Base-by-base conservation (phyloP, 257 asterid genomes). In the Vinca minor region DNA sequence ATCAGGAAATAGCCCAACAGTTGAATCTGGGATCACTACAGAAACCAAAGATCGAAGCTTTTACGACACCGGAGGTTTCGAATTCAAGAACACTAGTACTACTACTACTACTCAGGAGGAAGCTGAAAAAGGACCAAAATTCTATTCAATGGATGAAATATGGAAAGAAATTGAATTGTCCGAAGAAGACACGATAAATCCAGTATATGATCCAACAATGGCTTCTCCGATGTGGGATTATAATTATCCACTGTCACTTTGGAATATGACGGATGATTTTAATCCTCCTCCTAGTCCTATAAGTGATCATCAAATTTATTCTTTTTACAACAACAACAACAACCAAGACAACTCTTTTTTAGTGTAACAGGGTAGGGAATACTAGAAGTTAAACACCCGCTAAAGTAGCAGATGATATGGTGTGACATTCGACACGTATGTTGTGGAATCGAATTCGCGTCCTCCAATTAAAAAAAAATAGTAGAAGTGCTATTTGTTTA, bases 101-200 rank as follows among this genome's bases (percentile, higher is more conserved):
- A 38, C 11, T 38, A 23, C 11, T 20, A 1, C n/a, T n/a, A n/a
- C n/a, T n/a, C n/a, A n/a, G n/a, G n/a, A 44, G 44, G 71, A 59
- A 35, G 79, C 66, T 67, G 81, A 72, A 41, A 65, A 68, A 41
- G 63, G 31, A 44, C 67, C 56, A 28, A 74, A 82, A 39, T 80
- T 45, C 10, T 82, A 78, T 29, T 83, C 95, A 26, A 74, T 84
- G 90, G 98, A 91, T 69, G 96, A 91, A 63, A 83, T 91, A 64
- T 91, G 96, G 96, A 86, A 83, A 63, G 95, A 88, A 64, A 82
- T 88, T 26, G 95, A 83, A 64, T 34, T 81, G 48, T 74, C 74
- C 2, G 87, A 86, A 68, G 94, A 69, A n/a, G 67, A 72, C 17
- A 54, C 44, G 3, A 72, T 68, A 39, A 72, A 76, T 36, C 80